Evolutionary conservation across 345 rosid species (phyloP), one percentile per base, ranked within the genome.

Genomic region (Dipteronia sinensis): DNA sequence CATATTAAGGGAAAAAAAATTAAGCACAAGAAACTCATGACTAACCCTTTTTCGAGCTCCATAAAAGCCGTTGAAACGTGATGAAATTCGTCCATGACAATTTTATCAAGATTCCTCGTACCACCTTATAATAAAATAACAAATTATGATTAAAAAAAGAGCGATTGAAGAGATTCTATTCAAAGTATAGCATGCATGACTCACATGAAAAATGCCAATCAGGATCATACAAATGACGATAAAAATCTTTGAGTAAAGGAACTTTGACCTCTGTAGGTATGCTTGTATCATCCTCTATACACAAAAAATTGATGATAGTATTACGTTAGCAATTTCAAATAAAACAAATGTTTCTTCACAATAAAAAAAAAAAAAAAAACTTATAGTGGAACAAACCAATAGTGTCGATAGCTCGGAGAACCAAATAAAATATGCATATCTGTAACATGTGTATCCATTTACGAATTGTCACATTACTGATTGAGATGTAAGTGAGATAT

Each of bases 381-480:
- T 46, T 15, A 46, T 46, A 46, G 3, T 49, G 31, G 77, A 65
- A 89, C 96, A 67, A 78, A 95, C 98, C 99, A 71, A 93, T 94
- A 38, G 99, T 95, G 72, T 95, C 99, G 46, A 95, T 98, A 67
- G 95, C 98, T 75, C 96, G 93, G 65, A 93, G 97, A 83, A 95
- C 98, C 90, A 95, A 79, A 83, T 93, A 93, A 81, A 95, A 93
- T 67, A 95, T 85, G 87, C 95, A 92, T 59, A 95, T 92, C 96
- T 95, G 88, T 78, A 31, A 31, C 34, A 31, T 31, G 4, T 31
- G 34, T 31, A 31, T 31, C 34, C 34, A 31, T 31, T 31, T 31
- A 31, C 5, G 5, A 31, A 31, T 31, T 31, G 34, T 31, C 34
- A 31, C 4, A 31, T 31, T 31, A 31, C 3, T 31, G 34, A 31